A percentile compares a stretch with the other conserved stretches of the same genome.
Evolutionary conservation across 306 rosid genomes (phyloP).

Genomic region (Hippophae gyantsensis): DNA sequence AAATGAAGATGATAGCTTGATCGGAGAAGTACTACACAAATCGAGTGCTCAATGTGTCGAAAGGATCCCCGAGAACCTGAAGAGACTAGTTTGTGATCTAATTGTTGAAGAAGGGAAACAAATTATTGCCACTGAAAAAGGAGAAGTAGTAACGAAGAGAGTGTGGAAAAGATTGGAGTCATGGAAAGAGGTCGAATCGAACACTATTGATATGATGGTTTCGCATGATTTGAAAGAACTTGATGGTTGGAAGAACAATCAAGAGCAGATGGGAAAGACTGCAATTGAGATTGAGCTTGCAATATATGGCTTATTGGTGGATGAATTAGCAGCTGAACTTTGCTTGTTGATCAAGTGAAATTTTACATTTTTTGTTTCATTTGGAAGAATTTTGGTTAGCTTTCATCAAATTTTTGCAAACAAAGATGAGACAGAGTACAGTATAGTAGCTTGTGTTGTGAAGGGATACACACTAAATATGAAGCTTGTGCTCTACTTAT

Average conservation of each 20-base stretch:
- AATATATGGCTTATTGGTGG: constrained; percentile 48
- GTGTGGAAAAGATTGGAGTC: constrained; percentile 45
- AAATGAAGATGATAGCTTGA: constrained; percentile 13
- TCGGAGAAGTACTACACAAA: constrained; percentile 32
- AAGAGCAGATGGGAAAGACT: constrained; percentile 30
- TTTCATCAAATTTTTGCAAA: too few species aligned
- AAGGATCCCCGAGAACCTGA: constrained; percentile 31
- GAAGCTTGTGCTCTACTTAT: too few species aligned
- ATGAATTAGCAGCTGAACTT: constrained; percentile 60
- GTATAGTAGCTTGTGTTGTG: too few species aligned
- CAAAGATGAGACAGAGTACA: too few species aligned
- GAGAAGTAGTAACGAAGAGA: constrained; percentile 33
- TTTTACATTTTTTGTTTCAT: neutral
- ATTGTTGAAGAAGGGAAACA: constrained; percentile 53
- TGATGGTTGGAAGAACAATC: constrained; percentile 46
- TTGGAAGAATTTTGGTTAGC: constrained; percentile 18
- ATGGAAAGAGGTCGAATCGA: constrained; percentile 63
- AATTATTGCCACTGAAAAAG: constrained; percentile 7
- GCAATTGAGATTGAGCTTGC: constrained; percentile 54
- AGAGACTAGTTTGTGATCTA: constrained; percentile 53
- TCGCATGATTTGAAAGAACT: constrained; percentile 61
- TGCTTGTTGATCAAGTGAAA: constrained; percentile 22
- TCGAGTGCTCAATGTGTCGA: constrained; percentile 19
- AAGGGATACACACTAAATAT: too few species aligned
- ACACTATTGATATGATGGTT: constrained; percentile 78